A percentile compares a stretch with the other conserved stretches of the same genome.
Evolutionary conservation across 2,329 filamentous ascomycete species (phyloP).

Genomic region (Epichloe festucae): DNA sequence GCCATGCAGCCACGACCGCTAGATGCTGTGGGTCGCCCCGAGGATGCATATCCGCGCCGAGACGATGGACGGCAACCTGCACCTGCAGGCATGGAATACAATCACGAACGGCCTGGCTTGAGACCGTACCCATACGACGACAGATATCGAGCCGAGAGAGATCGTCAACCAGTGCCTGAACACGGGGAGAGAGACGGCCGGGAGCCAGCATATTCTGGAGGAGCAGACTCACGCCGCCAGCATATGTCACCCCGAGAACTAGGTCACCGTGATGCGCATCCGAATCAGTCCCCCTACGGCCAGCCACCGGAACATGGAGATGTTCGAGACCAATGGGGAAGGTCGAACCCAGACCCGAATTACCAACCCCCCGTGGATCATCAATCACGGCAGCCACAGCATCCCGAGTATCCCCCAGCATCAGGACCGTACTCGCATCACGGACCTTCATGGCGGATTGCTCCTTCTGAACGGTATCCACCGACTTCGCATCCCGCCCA

Average conservation of each 20-base stretch:
- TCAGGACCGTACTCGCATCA: conserved; percentile 25
- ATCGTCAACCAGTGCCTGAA: conserved; percentile 32
- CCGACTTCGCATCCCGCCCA: conserved; percentile 23
- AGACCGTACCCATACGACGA: conserved; percentile 38
- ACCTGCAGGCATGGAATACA: conserved; percentile 33
- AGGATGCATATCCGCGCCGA: conserved; percentile 34
- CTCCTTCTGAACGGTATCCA: conserved; percentile 22
- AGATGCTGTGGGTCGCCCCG: conserved; percentile 30
- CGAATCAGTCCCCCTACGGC: conserved; percentile 32
- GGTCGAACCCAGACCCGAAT: conserved; percentile 14
- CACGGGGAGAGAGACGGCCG: conserved; percentile 29
- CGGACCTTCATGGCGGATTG: conserved; percentile 16
- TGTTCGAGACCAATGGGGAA: conserved; percentile 21
- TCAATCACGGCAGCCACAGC: conserved; percentile 21
- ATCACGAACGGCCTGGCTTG: conserved; percentile 34
- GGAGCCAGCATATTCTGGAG: conserved; percentile 35
- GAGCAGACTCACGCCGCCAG: conserved; percentile 29
- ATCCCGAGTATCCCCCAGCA: conserved; percentile 35
- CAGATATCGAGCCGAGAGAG: conserved; percentile 36
- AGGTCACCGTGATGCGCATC: conserved; percentile 31
- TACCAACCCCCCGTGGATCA: conserved; percentile 27
- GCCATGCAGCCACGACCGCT: conserved; percentile 31
- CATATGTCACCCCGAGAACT: conserved; percentile 23
- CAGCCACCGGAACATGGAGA: conserved; percentile 26
- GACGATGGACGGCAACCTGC: conserved; percentile 31